Percentiles rank a stretch among this genome's conserved stretches.
Conservation (phyloP, 495 filamentous ascomycete genomes). For the Ascobolus immersus region DNA sequence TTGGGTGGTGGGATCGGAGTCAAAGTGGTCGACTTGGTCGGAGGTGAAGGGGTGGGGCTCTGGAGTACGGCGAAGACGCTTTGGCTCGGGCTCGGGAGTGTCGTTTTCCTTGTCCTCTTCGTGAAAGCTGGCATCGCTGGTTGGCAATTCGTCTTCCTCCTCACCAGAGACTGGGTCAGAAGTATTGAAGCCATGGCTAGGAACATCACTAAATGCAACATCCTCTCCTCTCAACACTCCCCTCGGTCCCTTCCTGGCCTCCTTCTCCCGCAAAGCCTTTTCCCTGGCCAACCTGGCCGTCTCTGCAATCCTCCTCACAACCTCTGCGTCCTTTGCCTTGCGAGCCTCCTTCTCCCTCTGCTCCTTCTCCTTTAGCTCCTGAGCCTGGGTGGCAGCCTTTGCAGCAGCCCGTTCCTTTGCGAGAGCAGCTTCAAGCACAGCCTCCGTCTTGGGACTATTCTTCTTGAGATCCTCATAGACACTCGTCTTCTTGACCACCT, state of each 20-base stretch:
- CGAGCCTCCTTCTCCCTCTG: neutral
- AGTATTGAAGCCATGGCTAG: constrained; percentile 8
- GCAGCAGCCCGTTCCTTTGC: constrained; percentile 32
- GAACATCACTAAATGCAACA: constrained; percentile 13
- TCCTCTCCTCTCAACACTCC: constrained; percentile 8
- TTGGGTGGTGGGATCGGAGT: constrained; percentile 13
- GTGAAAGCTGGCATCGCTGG: constrained; percentile 1
- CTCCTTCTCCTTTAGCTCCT: neutral
- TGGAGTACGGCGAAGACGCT: too few relatives aligned
- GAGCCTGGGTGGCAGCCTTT: constrained; percentile 1
- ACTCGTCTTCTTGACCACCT: constrained; percentile 31
- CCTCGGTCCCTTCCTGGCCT: constrained; percentile 8
- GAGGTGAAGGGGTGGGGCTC: too few relatives aligned
- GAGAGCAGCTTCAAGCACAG: constrained; percentile 31
- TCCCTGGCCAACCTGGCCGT: constrained; percentile 9
- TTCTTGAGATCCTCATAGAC: constrained; percentile 38
- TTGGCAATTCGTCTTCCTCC: neutral
- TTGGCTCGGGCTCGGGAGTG: too few relatives aligned
- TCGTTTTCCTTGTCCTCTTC: constrained; percentile 15
- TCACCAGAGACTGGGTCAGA: neutral
- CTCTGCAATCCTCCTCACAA: neutral
- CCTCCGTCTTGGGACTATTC: constrained; percentile 6
- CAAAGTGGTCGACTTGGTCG: too few relatives aligned
- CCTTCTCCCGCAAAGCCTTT: constrained; percentile 10
- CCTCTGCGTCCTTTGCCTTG: neutral